A percentile compares a stretch with the other conserved stretches of the same genome.
phyloP scores from a whole-genome alignment of 192 early-diverging fungal genomes.

The Entomortierella chlamydospora region DNA sequence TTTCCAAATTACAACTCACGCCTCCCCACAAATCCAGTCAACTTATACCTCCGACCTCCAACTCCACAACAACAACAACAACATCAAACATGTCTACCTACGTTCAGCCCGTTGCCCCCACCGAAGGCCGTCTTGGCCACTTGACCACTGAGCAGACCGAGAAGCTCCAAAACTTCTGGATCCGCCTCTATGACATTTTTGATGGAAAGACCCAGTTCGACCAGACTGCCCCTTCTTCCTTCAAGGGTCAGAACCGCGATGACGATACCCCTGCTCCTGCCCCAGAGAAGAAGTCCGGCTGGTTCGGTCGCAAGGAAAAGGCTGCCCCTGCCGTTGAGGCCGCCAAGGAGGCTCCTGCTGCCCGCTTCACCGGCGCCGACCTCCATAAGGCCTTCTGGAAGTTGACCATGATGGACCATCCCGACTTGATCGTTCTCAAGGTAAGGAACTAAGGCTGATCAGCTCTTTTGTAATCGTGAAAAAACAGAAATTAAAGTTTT shows the following conservation, averaged over 20 bases:
- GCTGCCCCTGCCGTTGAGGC: conserved; percentile 7
- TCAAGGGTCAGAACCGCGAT: conserved; percentile 52
- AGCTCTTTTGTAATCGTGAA: not conserved
- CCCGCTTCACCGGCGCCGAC: conserved; percentile 42
- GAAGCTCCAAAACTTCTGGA: conserved; percentile 59
- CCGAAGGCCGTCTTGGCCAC: conserved; percentile 56
- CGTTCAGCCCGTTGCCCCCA: conserved; percentile 41
- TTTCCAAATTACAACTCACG: conserved; percentile 35
- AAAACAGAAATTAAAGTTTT: not conserved
- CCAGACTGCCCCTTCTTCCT: conserved; percentile 51
- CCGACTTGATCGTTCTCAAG: conserved; percentile 51
- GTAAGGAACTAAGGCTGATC: conserved; percentile 11
- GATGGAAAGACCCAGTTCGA: conserved; percentile 53
- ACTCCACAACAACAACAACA: not conserved
- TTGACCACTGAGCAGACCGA: conserved; percentile 58
- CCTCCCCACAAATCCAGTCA: not conserved
- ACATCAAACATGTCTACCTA: conserved; percentile 36
- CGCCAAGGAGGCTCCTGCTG: conserved; percentile 26
- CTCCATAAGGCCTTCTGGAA: conserved; percentile 47
- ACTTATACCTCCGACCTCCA: not conserved
- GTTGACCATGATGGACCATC: conserved; percentile 55
- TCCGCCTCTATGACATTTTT: conserved; percentile 55
- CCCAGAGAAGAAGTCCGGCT: conserved; percentile 45
- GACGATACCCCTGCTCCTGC: conserved; percentile 27
- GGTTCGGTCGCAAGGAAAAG: conserved; percentile 45